Evolutionary conservation across 1,284 basidiomycete species (phyloP).

Genomic region (Moniliella sp.): DNA sequence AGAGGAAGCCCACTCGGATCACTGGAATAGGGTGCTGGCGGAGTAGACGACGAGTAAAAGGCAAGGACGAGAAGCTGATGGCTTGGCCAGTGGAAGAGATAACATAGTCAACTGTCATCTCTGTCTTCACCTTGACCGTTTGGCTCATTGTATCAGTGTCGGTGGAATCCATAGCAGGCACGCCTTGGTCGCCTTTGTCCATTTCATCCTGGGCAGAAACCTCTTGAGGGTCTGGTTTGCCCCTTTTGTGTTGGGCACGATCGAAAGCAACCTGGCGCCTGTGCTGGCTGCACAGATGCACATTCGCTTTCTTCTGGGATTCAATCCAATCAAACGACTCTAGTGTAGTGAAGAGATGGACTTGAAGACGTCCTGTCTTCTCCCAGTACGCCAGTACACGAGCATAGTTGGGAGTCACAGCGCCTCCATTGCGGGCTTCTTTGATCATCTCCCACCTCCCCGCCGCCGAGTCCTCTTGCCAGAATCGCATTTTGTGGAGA

Average conservation of each 20-base stretch:
- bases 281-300: neutral
- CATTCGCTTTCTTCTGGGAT: neutral
- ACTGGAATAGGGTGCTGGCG: constrained; percentile 12
- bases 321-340: constrained; percentile 3
- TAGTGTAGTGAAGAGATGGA: constrained; percentile 15
- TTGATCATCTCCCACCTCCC: constrained; percentile 16
- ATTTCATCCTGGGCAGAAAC: neutral
- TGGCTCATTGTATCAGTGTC: neutral
- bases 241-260: neutral
- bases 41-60: constrained; percentile 15
- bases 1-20: constrained; percentile 25
- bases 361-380: constrained; percentile 11
- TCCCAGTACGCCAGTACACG: constrained; percentile 13
- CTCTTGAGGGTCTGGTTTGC: neutral
- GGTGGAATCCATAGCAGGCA: neutral
- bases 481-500: constrained; percentile 28
- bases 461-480: constrained; percentile 15
- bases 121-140: neutral
- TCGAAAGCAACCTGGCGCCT: neutral
- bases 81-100: constrained; percentile 28
- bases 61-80: constrained; percentile 11
- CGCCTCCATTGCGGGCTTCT: constrained; percentile 24
- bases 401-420: constrained; percentile 27
- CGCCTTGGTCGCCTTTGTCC: neutral
- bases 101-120: constrained; percentile 11